These are phyloP conservation scores for Hymenoscyphus fraxineus DNA, from an alignment of 2,329 filamentous ascomycete species.

Conservation along the genomic window DNA sequence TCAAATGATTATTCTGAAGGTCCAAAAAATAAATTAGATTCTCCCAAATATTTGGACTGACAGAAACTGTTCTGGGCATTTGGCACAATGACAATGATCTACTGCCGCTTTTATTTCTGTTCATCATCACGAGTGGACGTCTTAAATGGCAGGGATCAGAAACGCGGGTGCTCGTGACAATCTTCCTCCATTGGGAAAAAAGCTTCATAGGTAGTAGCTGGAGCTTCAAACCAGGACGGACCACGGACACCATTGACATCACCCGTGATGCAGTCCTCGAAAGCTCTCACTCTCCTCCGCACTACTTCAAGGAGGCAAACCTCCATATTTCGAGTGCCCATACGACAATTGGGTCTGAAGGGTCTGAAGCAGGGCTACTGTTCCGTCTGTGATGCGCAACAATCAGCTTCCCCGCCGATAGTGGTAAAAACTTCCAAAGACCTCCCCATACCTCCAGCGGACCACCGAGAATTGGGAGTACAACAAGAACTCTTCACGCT, in stretches of 20 bases:
- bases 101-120: neutral
- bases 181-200: slow-evolving; percentile 13
- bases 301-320: slow-evolving; percentile 16
- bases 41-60: neutral
- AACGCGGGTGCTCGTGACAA: slow-evolving; percentile 11
- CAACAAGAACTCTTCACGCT: slow-evolving; percentile 76
- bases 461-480: slow-evolving; percentile 58
- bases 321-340: slow-evolving; percentile 5
- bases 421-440: slow-evolving; percentile 19
- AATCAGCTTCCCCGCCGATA: slow-evolving; percentile 8
- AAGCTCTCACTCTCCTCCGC: slow-evolving; percentile 27
- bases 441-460: slow-evolving; percentile 33
- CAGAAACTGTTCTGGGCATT: too few relatives aligned
- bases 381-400: slow-evolving; percentile 28
- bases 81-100: neutral
- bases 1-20: neutral
- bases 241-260: slow-evolving; percentile 5
- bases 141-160: slow-evolving; percentile 17
- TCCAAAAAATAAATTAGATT: neutral
- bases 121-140: slow-evolving; percentile 2
- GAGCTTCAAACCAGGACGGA: neutral
- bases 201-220: neutral
- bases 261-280: slow-evolving; percentile 32
- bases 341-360: slow-evolving; percentile 12
- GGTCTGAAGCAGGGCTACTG: slow-evolving; percentile 31